A percentile compares a stretch with the other conserved stretches of the same genome.
phyloP scores from a whole-genome alignment of 2,329 filamentous ascomycete genomes.

The Alternaria infectoria region DNA sequence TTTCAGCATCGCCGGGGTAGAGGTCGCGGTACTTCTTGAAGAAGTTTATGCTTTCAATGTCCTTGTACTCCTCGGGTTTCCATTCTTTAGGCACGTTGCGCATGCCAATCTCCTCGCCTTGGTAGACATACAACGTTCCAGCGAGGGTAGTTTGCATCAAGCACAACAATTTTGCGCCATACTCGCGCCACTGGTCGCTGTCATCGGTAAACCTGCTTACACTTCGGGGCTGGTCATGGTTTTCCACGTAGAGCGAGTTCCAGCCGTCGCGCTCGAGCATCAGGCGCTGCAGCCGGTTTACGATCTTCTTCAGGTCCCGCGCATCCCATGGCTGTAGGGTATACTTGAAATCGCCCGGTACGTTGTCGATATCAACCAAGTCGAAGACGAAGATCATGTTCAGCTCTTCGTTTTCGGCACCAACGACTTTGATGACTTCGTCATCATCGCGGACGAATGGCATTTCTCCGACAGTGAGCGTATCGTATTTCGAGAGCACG shows the following conservation, averaged over 20 bases:
- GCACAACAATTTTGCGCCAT: conserved; percentile 56
- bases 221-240: conserved; percentile 60
- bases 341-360: conserved; percentile 46
- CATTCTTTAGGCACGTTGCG: conserved; percentile 54
- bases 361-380: conserved; percentile 48
- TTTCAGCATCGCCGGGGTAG: conserved; percentile 36
- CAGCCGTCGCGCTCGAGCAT: conserved; percentile 50
- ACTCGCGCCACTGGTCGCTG: conserved; percentile 53
- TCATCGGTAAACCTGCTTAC: conserved; percentile 58
- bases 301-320: conserved; percentile 41
- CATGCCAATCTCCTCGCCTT: conserved; percentile 61
- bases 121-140: conserved; percentile 58
- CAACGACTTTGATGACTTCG: conserved; percentile 56
- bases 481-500: conserved; percentile 66
- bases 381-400: conserved; percentile 71
- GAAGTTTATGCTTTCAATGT: conserved; percentile 64
- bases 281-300: conserved; percentile 43
- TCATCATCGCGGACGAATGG: conserved; percentile 57
- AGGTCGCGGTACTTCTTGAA: conserved; percentile 50
- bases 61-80: conserved; percentile 57
- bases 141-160: conserved; percentile 56
- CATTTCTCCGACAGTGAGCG: conserved; percentile 71
- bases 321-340: conserved; percentile 44
- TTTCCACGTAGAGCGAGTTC: conserved; percentile 61
- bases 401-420: conserved; percentile 57